phyloP scores from a whole-genome alignment of 1,284 basidiomycete species.

The Cryptococcus hybrid region DNA sequence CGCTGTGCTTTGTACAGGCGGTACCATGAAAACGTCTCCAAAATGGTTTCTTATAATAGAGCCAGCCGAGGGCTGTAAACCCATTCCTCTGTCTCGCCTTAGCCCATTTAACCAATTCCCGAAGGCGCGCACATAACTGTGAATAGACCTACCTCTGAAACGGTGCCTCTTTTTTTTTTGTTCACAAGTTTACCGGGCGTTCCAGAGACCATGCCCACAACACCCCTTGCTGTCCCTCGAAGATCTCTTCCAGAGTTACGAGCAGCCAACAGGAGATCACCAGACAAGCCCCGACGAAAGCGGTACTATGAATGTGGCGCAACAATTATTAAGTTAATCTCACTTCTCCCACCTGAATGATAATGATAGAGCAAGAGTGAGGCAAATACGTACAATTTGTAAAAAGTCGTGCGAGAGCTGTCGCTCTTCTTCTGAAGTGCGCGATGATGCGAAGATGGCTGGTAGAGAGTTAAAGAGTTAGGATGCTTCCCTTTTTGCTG shows the following conservation, averaged over 20 bases:
- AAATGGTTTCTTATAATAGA: no score
- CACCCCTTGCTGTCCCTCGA: constrained; percentile 28
- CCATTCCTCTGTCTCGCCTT: no score
- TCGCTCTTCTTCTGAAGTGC: constrained; percentile 49
- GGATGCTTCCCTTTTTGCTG: neutral
- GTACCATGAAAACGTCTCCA: no score
- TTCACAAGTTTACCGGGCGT: neutral
- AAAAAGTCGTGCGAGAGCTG: constrained; percentile 45
- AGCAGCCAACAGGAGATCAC: constrained; percentile 48
- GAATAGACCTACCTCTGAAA: no score
- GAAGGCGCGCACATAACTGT: no score
- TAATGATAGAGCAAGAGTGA: no score
- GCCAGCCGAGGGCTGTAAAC: no score
- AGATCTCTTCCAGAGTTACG: constrained; percentile 37
- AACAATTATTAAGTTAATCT: no score
- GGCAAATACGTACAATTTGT: no score
- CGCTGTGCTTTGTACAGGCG: no score
- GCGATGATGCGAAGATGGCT: constrained; percentile 51
- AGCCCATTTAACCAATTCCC: no score
- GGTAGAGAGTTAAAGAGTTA: neutral
- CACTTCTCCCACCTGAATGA: no score
- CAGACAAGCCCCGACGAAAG: constrained; percentile 48
- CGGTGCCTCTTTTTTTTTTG: neutral
- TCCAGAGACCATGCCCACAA: constrained; percentile 28
- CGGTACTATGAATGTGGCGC: constrained; percentile 30